Percentiles rank a stretch among this genome's conserved stretches.
phyloP scores from a whole-genome alignment of 2,329 filamentous ascomycete genomes.

The Zarea fungicola region DNA sequence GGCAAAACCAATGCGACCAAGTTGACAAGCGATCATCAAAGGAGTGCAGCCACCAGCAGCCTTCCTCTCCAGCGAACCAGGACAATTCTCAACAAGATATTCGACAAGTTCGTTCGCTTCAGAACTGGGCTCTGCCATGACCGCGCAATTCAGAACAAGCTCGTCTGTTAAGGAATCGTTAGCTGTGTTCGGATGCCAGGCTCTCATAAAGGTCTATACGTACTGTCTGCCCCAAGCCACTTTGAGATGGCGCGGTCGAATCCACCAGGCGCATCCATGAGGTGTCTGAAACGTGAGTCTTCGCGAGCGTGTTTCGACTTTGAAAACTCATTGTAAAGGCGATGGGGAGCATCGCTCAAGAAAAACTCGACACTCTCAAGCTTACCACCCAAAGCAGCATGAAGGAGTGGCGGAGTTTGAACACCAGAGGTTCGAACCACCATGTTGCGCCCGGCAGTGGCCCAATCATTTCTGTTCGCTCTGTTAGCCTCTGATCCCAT shows the following conservation, averaged over 20 bases:
- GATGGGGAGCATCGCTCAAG: slow-evolving; percentile 62
- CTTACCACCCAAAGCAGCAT: slow-evolving; percentile 51
- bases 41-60: slow-evolving; percentile 58
- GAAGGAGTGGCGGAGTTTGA: slow-evolving; percentile 53
- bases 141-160: slow-evolving; percentile 61
- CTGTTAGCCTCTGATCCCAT: too few relatives aligned
- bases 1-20: slow-evolving; percentile 48
- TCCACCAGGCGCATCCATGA: slow-evolving; percentile 55
- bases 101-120: slow-evolving; percentile 52
- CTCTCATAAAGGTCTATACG: slow-evolving; percentile 25
- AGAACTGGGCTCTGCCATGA: slow-evolving; percentile 39
- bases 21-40: slow-evolving; percentile 59
- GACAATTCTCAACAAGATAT: slow-evolving; percentile 59
- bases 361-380: slow-evolving; percentile 74
- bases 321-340: slow-evolving; percentile 64
- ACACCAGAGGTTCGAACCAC: slow-evolving; percentile 34
- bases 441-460: slow-evolving; percentile 51
- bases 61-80: slow-evolving; percentile 58
- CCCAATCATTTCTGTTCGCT: slow-evolving; percentile 64
- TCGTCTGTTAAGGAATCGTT: slow-evolving; percentile 31
- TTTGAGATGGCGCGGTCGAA: slow-evolving; percentile 57
- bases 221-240: slow-evolving; percentile 58
- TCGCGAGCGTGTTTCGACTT: slow-evolving; percentile 52
- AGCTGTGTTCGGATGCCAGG: too few relatives aligned
- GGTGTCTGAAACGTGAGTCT: slow-evolving; percentile 56